Evolutionary conservation across 257 asterid genomes (phyloP).

Genomic region (Solanum okadae): DNA sequence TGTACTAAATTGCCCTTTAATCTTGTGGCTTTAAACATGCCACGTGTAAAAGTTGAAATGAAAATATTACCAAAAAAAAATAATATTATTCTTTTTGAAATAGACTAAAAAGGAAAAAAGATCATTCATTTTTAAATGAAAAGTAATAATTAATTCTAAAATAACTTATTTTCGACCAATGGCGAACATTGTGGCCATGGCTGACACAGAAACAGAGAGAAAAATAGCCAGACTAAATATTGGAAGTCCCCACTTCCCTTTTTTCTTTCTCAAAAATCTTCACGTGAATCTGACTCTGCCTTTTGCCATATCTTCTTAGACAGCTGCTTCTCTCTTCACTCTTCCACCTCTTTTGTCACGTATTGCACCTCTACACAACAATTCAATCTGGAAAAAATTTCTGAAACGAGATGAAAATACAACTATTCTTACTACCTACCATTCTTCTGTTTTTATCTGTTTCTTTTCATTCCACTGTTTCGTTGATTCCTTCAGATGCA

Average conservation of each 20-base stretch:
- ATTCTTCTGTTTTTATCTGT: background rate
- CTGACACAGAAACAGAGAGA: background rate
- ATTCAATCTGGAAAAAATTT: background rate
- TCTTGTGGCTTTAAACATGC: no score
- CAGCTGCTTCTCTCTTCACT: constrained; percentile 19
- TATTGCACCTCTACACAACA: background rate
- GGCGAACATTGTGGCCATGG: background rate
- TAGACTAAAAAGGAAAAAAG: no score
- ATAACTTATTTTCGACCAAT: no score
- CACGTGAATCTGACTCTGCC: constrained; percentile 59
- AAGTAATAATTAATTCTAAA: no score
- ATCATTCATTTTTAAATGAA: no score
- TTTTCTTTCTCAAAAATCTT: constrained; percentile 1
- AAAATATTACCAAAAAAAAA: no score
- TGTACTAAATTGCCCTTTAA: no score
- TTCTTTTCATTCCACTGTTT: background rate
- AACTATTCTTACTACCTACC: background rate
- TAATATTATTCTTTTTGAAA: no score
- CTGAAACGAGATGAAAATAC: background rate
- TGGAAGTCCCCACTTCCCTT: background rate
- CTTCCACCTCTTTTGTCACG: constrained; percentile 20
- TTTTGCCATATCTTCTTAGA: constrained; percentile 10
- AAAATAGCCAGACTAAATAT: background rate
- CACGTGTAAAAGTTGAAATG: no score
- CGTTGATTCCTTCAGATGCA: constrained; percentile 28